phyloP scores from a whole-genome alignment of 768 basidiomycete genomes.

The Stropharia rugosoannulata region DNA sequence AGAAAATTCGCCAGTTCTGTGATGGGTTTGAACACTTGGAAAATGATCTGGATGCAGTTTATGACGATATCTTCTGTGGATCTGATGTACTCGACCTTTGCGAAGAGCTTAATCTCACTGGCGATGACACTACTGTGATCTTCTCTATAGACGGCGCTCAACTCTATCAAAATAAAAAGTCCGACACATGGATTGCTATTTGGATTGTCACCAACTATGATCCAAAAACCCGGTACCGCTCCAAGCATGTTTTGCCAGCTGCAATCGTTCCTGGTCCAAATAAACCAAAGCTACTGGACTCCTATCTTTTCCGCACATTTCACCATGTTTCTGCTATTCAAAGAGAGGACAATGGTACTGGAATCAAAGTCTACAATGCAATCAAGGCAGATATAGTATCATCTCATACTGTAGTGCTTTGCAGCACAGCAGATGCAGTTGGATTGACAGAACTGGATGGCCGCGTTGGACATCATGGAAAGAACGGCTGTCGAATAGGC shows the following conservation, averaged over 20 bases:
- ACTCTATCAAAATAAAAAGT: conserved; percentile 37
- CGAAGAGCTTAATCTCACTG: conserved; percentile 14
- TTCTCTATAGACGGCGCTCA: conserved; percentile 41
- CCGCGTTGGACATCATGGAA: conserved; percentile 25
- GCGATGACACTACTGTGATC: conserved; percentile 28
- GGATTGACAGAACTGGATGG: conserved; percentile 24
- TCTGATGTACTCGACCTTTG: conserved; percentile 24
- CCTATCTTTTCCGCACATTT: conserved; percentile 17
- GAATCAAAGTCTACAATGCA: conserved; percentile 27
- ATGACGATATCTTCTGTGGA: conserved; percentile 20
- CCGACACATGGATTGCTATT: conserved; percentile 38
- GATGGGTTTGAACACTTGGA: background rate
- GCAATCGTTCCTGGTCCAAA: conserved; percentile 18
- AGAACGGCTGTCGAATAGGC: conserved; percentile 29
- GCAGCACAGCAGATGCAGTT: conserved; percentile 23
- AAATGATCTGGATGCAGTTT: background rate
- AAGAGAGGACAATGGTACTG: conserved; percentile 19
- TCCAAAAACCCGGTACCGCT: conserved; percentile 29
- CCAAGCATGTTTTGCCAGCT: conserved; percentile 28
- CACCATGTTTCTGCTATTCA: conserved; percentile 34
- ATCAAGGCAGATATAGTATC: conserved; percentile 7
- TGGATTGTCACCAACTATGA: conserved; percentile 30
- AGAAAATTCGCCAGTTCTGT: conserved; percentile 14
- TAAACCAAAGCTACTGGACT: background rate
- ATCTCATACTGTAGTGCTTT: conserved; percentile 14